These are phyloP conservation scores for Carallia brachiata DNA, from an alignment of 345 rosid genomes.

Conservation along the genomic window DNA sequence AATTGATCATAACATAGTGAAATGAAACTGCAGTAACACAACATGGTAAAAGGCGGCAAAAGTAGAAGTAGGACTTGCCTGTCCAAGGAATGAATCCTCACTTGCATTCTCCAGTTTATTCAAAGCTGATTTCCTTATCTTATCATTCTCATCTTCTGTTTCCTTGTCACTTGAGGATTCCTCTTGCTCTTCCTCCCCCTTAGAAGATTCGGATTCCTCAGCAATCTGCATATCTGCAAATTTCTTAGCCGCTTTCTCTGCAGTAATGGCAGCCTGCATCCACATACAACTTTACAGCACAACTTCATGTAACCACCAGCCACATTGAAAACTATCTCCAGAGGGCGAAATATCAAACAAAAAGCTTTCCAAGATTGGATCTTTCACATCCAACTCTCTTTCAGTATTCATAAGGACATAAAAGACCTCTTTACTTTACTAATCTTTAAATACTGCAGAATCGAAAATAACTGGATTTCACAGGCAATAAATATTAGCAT, in stretches of 20 bases:
- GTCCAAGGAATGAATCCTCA: constrained; percentile 78
- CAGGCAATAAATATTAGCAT: no score
- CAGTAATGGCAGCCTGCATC: constrained; percentile 77
- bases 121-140: constrained; percentile 64
- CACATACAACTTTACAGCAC: constrained; percentile 18
- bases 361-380: neutral
- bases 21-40: neutral
- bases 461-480: neutral
- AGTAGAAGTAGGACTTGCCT: constrained; percentile 52
- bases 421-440: no score
- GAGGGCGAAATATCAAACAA: neutral
- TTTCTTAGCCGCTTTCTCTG: constrained; percentile 84
- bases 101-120: constrained; percentile 80
- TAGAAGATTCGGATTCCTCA: constrained; percentile 61
- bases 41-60: constrained; percentile 14
- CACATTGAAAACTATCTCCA: neutral
- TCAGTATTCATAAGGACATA: neutral
- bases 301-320: neutral
- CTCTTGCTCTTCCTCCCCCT: constrained; percentile 50
- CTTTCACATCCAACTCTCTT: neutral
- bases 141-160: constrained; percentile 58
- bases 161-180: constrained; percentile 48
- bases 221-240: constrained; percentile 54
- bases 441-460: neutral
- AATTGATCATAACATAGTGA: neutral